Percentiles rank a stretch among this genome's conserved stretches.
Conservation (phyloP, 2,329 filamentous ascomycete genomes). For the Aspergillus fijiensis region DNA sequence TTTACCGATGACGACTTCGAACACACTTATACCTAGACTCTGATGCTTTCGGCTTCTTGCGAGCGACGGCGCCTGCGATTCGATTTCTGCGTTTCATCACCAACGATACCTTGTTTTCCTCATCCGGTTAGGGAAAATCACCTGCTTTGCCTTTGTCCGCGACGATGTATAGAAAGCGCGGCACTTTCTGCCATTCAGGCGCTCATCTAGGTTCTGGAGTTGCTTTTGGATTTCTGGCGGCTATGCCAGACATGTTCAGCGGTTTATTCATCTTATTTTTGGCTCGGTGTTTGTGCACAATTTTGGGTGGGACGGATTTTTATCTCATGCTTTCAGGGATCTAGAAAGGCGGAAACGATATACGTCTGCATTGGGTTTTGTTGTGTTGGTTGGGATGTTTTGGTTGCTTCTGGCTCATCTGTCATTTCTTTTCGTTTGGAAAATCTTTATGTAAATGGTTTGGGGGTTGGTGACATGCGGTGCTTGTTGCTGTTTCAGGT, state of each 20-base stretch:
- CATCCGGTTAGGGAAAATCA: conserved; percentile 39
- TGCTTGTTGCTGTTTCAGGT: conserved; percentile 31
- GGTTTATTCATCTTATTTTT: conserved; percentile 26
- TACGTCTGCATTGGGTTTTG: conserved; percentile 45
- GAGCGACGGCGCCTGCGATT: conserved; percentile 45
- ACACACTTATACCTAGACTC: conserved; percentile 37
- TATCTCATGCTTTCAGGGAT: conserved; percentile 35
- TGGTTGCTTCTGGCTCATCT: conserved; percentile 24
- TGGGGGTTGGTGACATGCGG: conserved; percentile 33
- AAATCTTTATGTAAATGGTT: conserved; percentile 36
- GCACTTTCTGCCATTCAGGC: conserved; percentile 34
- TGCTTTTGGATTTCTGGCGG: conserved; percentile 34
- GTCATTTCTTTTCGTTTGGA: conserved; percentile 25
- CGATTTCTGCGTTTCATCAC: conserved; percentile 37
- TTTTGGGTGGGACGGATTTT: conserved; percentile 37
- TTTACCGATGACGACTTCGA: conserved; percentile 36
- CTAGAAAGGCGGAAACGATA: conserved; percentile 48
- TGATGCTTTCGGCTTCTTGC: conserved; percentile 37
- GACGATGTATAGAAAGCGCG: conserved; percentile 44
- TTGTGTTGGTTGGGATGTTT: conserved; percentile 35
- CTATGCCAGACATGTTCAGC: conserved; percentile 32
- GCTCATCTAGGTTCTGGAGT: conserved; percentile 39
- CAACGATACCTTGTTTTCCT: conserved; percentile 38
- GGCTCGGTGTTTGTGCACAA: conserved; percentile 28
- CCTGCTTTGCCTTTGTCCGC: conserved; percentile 31